These are phyloP conservation scores for Penicillium lagena DNA, from an alignment of 495 filamentous ascomycete genomes.

Conservation along the genomic window DNA sequence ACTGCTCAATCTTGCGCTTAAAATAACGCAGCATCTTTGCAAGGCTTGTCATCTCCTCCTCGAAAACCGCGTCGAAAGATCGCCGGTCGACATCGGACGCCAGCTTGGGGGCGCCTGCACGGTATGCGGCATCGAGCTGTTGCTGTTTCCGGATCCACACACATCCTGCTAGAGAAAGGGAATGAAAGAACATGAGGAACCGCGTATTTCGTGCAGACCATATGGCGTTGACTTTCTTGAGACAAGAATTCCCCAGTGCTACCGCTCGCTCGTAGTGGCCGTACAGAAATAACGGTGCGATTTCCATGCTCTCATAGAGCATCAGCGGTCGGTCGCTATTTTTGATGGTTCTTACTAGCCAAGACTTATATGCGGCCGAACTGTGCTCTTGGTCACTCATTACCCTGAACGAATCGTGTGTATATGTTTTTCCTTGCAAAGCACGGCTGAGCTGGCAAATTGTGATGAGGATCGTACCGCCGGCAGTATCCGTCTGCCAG, in stretches of 20 bases:
- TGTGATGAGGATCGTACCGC: slow-evolving; percentile 61
- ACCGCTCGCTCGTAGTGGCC: slow-evolving; percentile 64
- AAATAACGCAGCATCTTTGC: slow-evolving; percentile 47
- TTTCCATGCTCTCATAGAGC: slow-evolving; percentile 62
- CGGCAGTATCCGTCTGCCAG: slow-evolving; percentile 66
- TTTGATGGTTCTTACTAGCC: slow-evolving; percentile 33
- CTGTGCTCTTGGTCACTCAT: slow-evolving; percentile 62
- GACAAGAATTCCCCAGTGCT: slow-evolving; percentile 51
- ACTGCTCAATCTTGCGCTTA: slow-evolving; percentile 56
- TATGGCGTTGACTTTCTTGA: slow-evolving; percentile 48
- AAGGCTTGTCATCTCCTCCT: slow-evolving; percentile 37
- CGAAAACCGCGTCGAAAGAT: too few species aligned
- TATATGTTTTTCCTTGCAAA: slow-evolving; percentile 71
- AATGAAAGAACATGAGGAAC: slow-evolving; percentile 61
- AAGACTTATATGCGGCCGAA: slow-evolving; percentile 52
- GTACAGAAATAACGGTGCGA: slow-evolving; percentile 64
- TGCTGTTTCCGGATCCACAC: slow-evolving; percentile 2
- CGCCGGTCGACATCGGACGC: too few species aligned
- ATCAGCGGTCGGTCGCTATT: slow-evolving; percentile 51
- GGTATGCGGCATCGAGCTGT: too few species aligned
- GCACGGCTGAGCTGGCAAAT: slow-evolving; percentile 62
- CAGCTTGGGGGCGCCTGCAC: too few species aligned
- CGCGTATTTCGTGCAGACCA: slow-evolving; percentile 65
- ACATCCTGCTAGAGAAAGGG: slow-evolving; percentile 37
- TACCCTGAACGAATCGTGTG: slow-evolving; percentile 42